Evolutionary conservation across 1,139 yeast genomes (phyloP), one percentile per base, ranked within the genome.

Genomic region (Zhuliangozyma parablackwelliae): DNA sequence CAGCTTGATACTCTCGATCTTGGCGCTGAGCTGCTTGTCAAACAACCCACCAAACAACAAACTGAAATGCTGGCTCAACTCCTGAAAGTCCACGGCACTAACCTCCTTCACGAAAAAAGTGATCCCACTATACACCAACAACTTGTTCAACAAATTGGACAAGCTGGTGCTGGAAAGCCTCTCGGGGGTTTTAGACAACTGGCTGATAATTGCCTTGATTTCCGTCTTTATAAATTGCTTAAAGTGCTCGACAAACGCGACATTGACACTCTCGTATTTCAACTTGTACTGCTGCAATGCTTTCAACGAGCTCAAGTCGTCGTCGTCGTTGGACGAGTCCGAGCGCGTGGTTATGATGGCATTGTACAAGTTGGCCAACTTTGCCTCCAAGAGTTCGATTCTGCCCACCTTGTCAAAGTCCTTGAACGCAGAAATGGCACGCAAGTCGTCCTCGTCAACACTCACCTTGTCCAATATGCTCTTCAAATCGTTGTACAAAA

Each of bases 281-380:
- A 68, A 64, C 39, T 80, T 74, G 52, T 84, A 82, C 51, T 86
- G 92, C 44, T 71, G 74, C 42, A 88, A 65, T 0, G 95, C 95
- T 43, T 70, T 69, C 88, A 88, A 83, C 10, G 76, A 69, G 32
- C 86, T 81, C 43, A 85, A 57, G 42, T 76, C 75, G 21, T 56
- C 63, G 11, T 61, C 58, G 42, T 74, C 74, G 16, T 56, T 61
- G 11, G 54, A 55, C 39, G 43, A 56, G 43, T 63, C 71, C 44
- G 80, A 77, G 44, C 73, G 69, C 28, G 81, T 77, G 1, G 87
- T 81, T 31, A 62, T 65, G 35, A 83, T 59, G 0, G 96, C 95
- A 37, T 72, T 71, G 51, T 75, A 81, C 34, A 90, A 64, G 21
- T 72, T 76, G n/a, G 65, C 57, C 25, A 89, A 63, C 32, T 80